phyloP scores from a whole-genome alignment of 352 stramenopile species.

The Phytopythium aichiense region DNA sequence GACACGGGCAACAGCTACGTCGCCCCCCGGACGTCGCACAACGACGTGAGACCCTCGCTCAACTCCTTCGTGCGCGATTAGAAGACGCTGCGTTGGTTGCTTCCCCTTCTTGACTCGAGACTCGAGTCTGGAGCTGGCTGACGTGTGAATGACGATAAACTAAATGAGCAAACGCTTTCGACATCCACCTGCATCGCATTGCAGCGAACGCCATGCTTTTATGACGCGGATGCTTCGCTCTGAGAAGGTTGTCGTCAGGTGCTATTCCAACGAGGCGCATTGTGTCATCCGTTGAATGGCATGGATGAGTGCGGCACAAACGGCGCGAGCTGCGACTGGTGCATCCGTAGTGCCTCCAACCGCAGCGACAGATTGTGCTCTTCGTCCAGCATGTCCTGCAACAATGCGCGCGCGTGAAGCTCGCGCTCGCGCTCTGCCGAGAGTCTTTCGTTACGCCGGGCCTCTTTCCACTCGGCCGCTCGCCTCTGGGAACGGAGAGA shows the following conservation, averaged over 20 bases:
- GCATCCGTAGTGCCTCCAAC: conserved; percentile 51
- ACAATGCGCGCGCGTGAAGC: conserved; percentile 24
- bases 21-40: conserved; percentile 25
- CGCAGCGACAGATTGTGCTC: conserved; percentile 48
- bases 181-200: no score
- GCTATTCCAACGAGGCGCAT: neutral
- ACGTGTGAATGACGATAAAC: neutral
- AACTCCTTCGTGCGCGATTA: conserved; percentile 32
- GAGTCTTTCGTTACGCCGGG: conserved; percentile 34
- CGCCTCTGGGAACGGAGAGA: conserved; percentile 21
- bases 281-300: neutral
- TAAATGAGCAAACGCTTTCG: neutral
- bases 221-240: no score
- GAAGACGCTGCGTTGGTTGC: neutral
- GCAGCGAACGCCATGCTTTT: no score
- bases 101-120: neutral
- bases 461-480: conserved; percentile 26
- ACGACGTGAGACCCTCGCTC: conserved; percentile 45
- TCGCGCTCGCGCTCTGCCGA: conserved; percentile 35
- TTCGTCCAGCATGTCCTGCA: conserved; percentile 51
- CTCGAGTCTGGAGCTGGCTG: neutral
- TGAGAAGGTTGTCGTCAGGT: no score
- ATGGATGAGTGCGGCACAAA: conserved; percentile 10
- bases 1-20: conserved; percentile 28
- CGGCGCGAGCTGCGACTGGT: conserved; percentile 43